Conservation (phyloP, 257 asterid species). For the Forsythia viridissima region DNA sequence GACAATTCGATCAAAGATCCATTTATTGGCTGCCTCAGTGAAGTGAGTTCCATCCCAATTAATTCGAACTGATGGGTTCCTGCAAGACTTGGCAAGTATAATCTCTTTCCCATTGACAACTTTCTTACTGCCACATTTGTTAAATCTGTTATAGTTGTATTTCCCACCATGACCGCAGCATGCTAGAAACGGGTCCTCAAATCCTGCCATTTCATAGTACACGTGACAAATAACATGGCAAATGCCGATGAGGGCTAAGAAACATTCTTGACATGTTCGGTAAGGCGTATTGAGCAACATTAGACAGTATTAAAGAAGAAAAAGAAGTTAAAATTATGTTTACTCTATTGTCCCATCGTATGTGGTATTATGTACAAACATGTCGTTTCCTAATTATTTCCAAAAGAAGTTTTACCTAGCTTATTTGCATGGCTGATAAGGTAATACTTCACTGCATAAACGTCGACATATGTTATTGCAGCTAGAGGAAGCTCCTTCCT, state of each 20-base stretch:
- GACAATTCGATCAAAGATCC: slow-evolving; percentile 65
- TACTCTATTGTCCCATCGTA: too few species aligned
- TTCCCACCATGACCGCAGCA: slow-evolving; percentile 98
- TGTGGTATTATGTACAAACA: too few species aligned
- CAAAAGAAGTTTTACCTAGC: slow-evolving; percentile 43
- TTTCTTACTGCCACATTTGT: slow-evolving; percentile 65
- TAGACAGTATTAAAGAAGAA: background rate
- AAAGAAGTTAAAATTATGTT: background rate
- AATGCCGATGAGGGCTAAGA: background rate
- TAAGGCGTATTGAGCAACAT: too few species aligned
- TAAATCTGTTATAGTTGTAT: slow-evolving; percentile 59
- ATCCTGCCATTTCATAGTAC: slow-evolving; percentile 45
- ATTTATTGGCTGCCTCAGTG: slow-evolving; percentile 77
- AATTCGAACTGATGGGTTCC: slow-evolving; percentile 54
- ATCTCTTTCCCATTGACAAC: slow-evolving; percentile 65
- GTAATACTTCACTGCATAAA: slow-evolving; percentile 69
- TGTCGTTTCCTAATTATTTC: too few species aligned
- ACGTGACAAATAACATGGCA: too few species aligned
- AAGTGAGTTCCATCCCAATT: slow-evolving; percentile 89
- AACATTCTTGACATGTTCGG: too few species aligned
- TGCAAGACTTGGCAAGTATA: slow-evolving; percentile 68
- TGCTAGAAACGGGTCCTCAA: slow-evolving; percentile 62
- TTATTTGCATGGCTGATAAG: slow-evolving; percentile 63
- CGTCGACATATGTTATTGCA: slow-evolving; percentile 75
- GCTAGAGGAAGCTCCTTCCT: slow-evolving; percentile 59